Conservation (phyloP, 179 eudicot genomes). For the Beta macrorhiza region DNA sequence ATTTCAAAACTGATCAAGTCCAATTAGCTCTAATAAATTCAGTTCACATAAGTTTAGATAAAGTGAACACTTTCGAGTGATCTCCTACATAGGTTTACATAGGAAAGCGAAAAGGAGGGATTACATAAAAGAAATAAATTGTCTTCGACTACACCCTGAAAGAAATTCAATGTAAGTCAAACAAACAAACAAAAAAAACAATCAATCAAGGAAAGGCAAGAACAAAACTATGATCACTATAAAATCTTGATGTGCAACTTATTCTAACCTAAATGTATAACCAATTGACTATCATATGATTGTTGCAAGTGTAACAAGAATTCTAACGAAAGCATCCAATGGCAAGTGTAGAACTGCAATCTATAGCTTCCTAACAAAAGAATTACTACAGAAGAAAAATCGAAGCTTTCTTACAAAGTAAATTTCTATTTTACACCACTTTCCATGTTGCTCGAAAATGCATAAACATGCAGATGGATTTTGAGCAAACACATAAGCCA, state of each 20-base stretch:
- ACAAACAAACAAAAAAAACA: not conserved
- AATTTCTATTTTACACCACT: conserved; percentile 31
- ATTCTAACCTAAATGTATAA: conserved; percentile 6
- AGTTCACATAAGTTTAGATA: too few relatives aligned
- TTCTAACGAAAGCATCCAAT: conserved; percentile 18
- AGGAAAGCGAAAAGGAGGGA: too few relatives aligned
- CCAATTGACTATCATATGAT: conserved; percentile 14
- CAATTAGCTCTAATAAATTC: too few relatives aligned
- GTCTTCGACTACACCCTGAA: too few relatives aligned
- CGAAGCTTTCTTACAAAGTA: conserved; percentile 24
- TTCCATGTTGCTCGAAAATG: conserved; percentile 2
- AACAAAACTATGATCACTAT: not conserved
- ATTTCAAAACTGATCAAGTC: too few relatives aligned
- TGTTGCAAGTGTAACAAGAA: not conserved
- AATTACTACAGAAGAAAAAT: conserved; percentile 10
- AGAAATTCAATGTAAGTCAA: not conserved
- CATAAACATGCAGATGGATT: not conserved
- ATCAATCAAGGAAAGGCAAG: not conserved
- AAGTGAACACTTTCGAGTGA: too few relatives aligned
- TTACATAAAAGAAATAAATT: too few relatives aligned
- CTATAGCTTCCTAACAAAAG: conserved; percentile 26
- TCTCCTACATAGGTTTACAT: too few relatives aligned
- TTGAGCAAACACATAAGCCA: not conserved
- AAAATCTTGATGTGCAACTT: not conserved
- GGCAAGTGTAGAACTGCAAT: conserved; percentile 12